A percentile compares a stretch with the other conserved stretches of the same genome.
phyloP scores from a whole-genome alignment of 192 early-diverging fungal genomes.

The Linderina pennispora region DNA sequence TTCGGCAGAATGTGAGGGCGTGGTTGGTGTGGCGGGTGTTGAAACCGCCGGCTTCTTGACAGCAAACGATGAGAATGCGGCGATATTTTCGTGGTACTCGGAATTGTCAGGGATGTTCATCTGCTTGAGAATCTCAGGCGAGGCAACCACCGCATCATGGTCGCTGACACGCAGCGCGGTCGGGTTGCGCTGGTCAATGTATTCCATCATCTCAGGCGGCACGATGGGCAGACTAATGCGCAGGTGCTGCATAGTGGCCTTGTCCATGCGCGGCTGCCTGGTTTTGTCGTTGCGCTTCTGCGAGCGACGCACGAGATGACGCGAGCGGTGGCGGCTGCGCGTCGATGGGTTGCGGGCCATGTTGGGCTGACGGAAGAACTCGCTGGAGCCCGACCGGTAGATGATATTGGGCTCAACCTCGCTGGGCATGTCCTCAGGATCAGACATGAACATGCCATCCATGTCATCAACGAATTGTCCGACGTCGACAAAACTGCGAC shows the following conservation, averaged over 20 bases:
- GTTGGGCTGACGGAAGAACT: conserved; percentile 30
- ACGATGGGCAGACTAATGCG: conserved; percentile 43
- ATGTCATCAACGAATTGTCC: too few species aligned
- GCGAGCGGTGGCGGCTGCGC: conserved; percentile 6
- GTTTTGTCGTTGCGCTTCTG: not conserved
- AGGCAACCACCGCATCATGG: conserved; percentile 15
- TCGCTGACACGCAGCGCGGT: conserved; percentile 19
- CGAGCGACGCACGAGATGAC: conserved; percentile 13
- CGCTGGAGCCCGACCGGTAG: conserved; percentile 17
- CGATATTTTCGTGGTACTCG: conserved; percentile 20
- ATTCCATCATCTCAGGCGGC: conserved; percentile 39
- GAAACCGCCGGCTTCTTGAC: not conserved
- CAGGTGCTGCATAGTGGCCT: conserved; percentile 8
- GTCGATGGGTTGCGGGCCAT: conserved; percentile 19
- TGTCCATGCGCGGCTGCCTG: conserved; percentile 1
- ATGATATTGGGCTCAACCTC: conserved; percentile 14
- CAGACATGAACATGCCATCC: not conserved
- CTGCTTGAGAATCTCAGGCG: conserved; percentile 20
- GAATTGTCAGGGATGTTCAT: conserved; percentile 9
- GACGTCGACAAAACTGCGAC: too few species aligned
- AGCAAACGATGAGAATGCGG: conserved; percentile 16
- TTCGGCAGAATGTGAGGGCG: too few species aligned
- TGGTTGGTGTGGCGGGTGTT: too few species aligned
- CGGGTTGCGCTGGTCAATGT: conserved; percentile 37
- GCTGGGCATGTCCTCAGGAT: not conserved